A percentile compares a stretch with the other conserved stretches of the same genome.
Evolutionary conservation across 108 stramenopile species (phyloP).

Genomic region (Poteriospumella lacustris): DNA sequence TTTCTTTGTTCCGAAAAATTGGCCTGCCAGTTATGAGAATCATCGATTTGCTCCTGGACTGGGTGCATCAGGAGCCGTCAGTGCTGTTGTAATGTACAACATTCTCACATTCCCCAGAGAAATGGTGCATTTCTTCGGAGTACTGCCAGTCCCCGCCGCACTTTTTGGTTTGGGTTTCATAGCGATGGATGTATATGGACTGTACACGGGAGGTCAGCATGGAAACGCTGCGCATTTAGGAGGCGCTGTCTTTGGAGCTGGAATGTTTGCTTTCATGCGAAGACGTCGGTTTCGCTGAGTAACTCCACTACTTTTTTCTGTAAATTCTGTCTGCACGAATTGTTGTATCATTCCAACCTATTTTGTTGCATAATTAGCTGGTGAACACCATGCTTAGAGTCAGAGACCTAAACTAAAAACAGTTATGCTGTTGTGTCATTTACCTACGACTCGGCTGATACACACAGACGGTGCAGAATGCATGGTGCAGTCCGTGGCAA

Average conservation of each 20-base stretch:
- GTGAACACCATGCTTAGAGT: too few relatives aligned
- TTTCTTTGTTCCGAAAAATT: not conserved
- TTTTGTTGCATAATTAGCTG: too few relatives aligned
- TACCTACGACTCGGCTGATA: too few relatives aligned
- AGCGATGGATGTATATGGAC: not conserved
- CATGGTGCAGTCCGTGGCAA: too few relatives aligned
- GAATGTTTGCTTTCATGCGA: not conserved
- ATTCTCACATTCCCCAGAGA: not conserved
- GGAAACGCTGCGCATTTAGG: not conserved
- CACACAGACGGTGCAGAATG: too few relatives aligned
- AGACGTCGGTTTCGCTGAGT: too few relatives aligned
- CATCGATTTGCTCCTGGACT: not conserved
- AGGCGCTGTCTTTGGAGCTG: not conserved
- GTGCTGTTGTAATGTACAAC: not conserved
- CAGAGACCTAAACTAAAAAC: too few relatives aligned
- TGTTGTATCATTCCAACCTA: too few relatives aligned
- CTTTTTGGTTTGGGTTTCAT: slow-evolving; percentile 8
- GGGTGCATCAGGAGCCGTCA: slow-evolving; percentile 1
- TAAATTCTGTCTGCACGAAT: too few relatives aligned
- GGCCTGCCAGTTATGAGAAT: not conserved
- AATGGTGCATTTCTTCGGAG: not conserved
- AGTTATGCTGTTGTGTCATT: too few relatives aligned
- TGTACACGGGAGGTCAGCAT: not conserved
- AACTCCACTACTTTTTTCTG: too few relatives aligned
- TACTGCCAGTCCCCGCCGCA: not conserved